A percentile compares a stretch with the other conserved stretches of the same genome.
phyloP scores from a whole-genome alignment of 2,329 filamentous ascomycete genomes.

The Aureobasidium namibiae region DNA sequence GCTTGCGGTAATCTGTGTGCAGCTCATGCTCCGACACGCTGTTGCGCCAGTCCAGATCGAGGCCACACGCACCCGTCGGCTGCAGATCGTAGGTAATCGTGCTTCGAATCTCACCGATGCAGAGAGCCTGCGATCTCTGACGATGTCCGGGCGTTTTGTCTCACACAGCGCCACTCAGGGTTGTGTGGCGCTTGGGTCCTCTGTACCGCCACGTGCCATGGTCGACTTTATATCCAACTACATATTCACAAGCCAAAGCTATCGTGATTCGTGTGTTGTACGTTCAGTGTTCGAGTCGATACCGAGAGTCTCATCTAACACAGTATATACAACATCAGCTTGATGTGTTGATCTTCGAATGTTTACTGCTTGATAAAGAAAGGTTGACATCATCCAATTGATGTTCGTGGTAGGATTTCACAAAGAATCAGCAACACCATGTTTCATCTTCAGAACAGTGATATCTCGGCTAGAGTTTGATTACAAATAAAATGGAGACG shows the following conservation, averaged over 20 bases:
- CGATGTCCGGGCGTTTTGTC: background rate
- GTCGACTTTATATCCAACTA: background rate
- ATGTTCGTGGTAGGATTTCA: too few relatives aligned
- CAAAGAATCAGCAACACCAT: too few relatives aligned
- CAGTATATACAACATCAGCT: background rate
- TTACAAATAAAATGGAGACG: too few relatives aligned
- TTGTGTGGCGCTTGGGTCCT: background rate
- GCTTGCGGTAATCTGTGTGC: background rate
- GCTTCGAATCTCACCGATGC: constrained; percentile 4
- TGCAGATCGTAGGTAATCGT: background rate
- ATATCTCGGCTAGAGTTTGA: too few relatives aligned
- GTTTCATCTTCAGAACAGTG: too few relatives aligned
- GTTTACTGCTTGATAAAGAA: too few relatives aligned
- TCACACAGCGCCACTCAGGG: background rate
- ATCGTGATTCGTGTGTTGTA: background rate
- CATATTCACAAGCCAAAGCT: too few relatives aligned
- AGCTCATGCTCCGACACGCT: background rate
- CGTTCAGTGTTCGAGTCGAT: too few relatives aligned
- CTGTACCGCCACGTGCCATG: background rate
- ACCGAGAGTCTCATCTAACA: background rate
- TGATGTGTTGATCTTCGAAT: too few relatives aligned
- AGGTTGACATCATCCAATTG: too few relatives aligned
- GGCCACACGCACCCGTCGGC: background rate
- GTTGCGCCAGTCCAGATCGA: background rate
- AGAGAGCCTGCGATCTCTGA: background rate